Conservation (phyloP, 2,329 filamentous ascomycete species). For the Ascochyta viciae-villosae region DNA sequence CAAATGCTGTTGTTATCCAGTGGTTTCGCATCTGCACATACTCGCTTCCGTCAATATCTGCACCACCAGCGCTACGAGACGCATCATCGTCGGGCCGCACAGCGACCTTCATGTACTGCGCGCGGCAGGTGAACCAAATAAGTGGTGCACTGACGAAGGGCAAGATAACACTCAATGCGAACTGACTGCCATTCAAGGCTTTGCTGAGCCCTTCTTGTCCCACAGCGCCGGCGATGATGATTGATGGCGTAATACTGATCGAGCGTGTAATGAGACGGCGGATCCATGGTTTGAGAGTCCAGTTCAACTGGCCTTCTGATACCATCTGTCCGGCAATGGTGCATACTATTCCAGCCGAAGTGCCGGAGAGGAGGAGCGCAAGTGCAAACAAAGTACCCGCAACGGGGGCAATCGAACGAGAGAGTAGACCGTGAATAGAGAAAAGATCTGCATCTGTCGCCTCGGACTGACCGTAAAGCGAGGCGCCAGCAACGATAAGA, state of each 20-base stretch:
- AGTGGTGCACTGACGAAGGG: slow-evolving; percentile 84
- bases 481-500: slow-evolving; percentile 80
- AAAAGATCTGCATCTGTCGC: slow-evolving; percentile 79
- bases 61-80: slow-evolving; percentile 2
- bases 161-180: slow-evolving; percentile 77
- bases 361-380: slow-evolving; percentile 78
- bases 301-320: slow-evolving; percentile 79
- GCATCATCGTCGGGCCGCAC: slow-evolving; percentile 28
- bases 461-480: slow-evolving; percentile 66
- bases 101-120: slow-evolving; percentile 78
- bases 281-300: slow-evolving; percentile 78
- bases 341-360: slow-evolving; percentile 84
- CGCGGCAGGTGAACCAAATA: slow-evolving; percentile 83
- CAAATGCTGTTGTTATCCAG: slow-evolving; percentile 67
- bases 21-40: slow-evolving; percentile 72
- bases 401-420: slow-evolving; percentile 70
- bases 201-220: slow-evolving; percentile 73
- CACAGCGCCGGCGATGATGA: slow-evolving; percentile 82
- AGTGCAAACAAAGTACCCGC: slow-evolving; percentile 87
- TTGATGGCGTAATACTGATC: slow-evolving; percentile 81
- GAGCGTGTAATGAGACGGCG: slow-evolving; percentile 77
- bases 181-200: slow-evolving; percentile 78
- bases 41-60: slow-evolving; percentile 26
- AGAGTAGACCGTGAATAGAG: slow-evolving; percentile 77
- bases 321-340: slow-evolving; percentile 92